Base-by-base conservation (phyloP, 768 basidiomycete genomes). In the Tulasnella sp. region DNA sequence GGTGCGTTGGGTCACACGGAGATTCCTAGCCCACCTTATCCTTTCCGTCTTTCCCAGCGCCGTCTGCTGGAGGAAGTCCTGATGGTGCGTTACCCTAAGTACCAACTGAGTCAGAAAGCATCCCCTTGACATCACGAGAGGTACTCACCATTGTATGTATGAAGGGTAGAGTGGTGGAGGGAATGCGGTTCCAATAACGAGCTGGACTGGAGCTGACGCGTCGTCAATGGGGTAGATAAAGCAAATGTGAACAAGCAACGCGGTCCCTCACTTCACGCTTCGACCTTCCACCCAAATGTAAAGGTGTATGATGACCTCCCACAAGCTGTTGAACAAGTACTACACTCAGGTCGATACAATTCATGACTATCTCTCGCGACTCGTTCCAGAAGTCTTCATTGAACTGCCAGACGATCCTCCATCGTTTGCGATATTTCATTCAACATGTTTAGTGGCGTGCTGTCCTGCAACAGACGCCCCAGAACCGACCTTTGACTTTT, bases 81-180 rank as follows among this genome's bases (percentile, higher is more conserved):
- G 88, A 90, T 55, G 85, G 78, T 69, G 83, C 71, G 68, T 91
- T 86, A 66, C 88, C 88, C 88, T 90, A 53, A 51, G 44, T 2
- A 58, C 3, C 24, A 11, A 27, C 15, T 5, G 15, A 26, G 44
- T 58, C 23, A 58, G 56, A 8, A 7, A 48, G 2, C 1, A 4
- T 7, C 19, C 19, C 30, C 15, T 5, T 30, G 19, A 4, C 17
- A 11, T 50, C 13, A 50, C 10, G 24, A 23, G 11, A 23, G 15
- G 19, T 27, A 19, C 51, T 19, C 19, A 52, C 51, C 51, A 52
- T 52, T 8, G 51, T 52, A 10, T 27, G 5, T 27, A 24, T 52
- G 34, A 7, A 17, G 23, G 17, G 48, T 10, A n/a, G 47, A 23
- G 47, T 48, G 47, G 47, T 48, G 47, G 47, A 48, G n/a, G 19